phyloP scores from a whole-genome alignment of 176 grass and related monocot genomes.

The Phragmites australis region DNA sequence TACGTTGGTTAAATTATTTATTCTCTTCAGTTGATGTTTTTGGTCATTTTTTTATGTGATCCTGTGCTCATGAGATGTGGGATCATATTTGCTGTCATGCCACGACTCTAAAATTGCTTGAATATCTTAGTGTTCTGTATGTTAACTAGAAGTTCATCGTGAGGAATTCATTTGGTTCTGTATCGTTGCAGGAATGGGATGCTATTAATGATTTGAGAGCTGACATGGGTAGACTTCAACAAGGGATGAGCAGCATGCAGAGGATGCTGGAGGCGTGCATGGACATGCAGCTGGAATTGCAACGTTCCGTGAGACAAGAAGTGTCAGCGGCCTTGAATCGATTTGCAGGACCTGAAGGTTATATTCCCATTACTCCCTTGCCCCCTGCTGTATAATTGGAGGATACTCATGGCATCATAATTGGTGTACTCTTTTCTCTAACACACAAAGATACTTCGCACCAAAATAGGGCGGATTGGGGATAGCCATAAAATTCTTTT shows the following conservation, averaged over 20 bases:
- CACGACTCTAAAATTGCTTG: constrained; percentile 7
- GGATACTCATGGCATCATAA: not conserved
- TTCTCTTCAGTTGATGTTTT: no score
- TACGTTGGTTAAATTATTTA: not conserved
- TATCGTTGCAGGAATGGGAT: constrained; percentile 81
- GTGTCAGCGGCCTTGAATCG: constrained; percentile 93
- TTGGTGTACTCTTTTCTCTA: not conserved
- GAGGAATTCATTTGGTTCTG: constrained; percentile 11
- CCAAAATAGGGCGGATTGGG: not conserved
- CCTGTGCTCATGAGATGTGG: not conserved
- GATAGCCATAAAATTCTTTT: not conserved
- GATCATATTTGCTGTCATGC: not conserved
- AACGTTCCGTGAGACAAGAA: constrained; percentile 94
- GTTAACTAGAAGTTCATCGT: not conserved
- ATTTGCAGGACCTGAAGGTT: constrained; percentile 64
- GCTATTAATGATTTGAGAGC: constrained; percentile 86
- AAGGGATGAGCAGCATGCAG: constrained; percentile 96
- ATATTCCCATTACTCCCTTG: not conserved
- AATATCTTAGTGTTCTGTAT: not conserved
- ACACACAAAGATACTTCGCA: not conserved
- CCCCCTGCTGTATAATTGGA: not conserved
- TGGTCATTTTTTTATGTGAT: not conserved
- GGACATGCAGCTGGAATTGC: constrained; percentile 97
- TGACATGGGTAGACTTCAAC: constrained; percentile 82
- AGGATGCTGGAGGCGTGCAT: constrained; percentile 91